Conservation (phyloP, 75 land plant species). For the Isoetes taiwanensis region DNA sequence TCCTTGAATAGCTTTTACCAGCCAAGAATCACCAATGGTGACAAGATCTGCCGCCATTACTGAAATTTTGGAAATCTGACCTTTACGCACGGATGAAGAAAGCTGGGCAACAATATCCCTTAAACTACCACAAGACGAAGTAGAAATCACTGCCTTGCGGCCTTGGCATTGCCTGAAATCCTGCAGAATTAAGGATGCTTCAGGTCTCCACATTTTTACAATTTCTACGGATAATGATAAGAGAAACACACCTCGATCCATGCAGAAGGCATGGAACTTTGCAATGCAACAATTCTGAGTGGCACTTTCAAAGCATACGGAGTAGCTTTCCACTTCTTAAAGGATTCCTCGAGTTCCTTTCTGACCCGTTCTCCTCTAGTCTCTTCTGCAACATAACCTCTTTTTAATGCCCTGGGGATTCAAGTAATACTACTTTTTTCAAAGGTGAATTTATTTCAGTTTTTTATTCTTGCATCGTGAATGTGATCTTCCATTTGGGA, state of each 20-base stretch:
- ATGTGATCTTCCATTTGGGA: too few relatives aligned
- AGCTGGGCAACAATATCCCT: conserved; percentile 41
- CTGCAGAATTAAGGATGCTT: too few relatives aligned
- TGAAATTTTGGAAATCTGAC: conserved; percentile 28
- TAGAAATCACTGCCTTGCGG: conserved; percentile 31
- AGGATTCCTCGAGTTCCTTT: conserved; percentile 33
- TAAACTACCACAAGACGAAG: conserved; percentile 41
- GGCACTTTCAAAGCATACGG: conserved; percentile 70
- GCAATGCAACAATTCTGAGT: conserved; percentile 55
- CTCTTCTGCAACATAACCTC: too few relatives aligned
- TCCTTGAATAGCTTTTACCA: conserved; percentile 40
- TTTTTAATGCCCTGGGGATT: too few relatives aligned
- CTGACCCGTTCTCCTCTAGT: too few relatives aligned
- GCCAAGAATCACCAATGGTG: conserved; percentile 90
- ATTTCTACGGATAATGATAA: too few relatives aligned
- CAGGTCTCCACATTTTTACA: too few relatives aligned
- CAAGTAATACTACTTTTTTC: too few relatives aligned
- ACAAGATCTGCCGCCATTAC: conserved; percentile 70
- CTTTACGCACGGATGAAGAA: conserved; percentile 17
- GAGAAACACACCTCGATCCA: conserved; percentile 96
- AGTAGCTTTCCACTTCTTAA: conserved; percentile 55
- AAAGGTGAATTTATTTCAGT: too few relatives aligned
- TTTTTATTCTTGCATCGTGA: too few relatives aligned
- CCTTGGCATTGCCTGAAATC: conserved; percentile 73
- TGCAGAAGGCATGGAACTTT: conserved; percentile 63